Percentiles rank a stretch among this genome's conserved stretches.
Evolutionary conservation across 2,329 filamentous ascomycete species (phyloP).

Genomic region (Penicillium sp.): DNA sequence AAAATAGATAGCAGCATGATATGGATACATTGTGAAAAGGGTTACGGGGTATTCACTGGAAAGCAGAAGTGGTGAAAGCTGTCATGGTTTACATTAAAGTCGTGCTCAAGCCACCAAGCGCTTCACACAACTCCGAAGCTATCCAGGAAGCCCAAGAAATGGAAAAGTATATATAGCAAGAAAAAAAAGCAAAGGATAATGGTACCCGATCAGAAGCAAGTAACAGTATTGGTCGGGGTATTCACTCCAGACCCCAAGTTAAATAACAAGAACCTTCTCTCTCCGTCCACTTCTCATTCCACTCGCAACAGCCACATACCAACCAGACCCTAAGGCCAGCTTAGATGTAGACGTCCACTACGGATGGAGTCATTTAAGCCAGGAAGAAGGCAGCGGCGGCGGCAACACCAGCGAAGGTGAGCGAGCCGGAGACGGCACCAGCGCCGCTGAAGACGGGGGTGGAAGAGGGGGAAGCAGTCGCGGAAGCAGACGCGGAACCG

Average conservation of each 20-base stretch:
- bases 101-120: constrained; percentile 28
- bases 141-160: constrained; percentile 26
- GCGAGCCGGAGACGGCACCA: constrained; percentile 27
- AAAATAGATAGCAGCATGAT: constrained; percentile 5
- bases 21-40: constrained; percentile 20
- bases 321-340: constrained; percentile 2
- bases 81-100: constrained; percentile 31
- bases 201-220: constrained; percentile 25
- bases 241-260: constrained; percentile 19
- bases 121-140: constrained; percentile 28
- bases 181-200: constrained; percentile 17
- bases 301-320: background rate
- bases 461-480: constrained; percentile 9
- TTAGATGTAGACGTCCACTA: constrained; percentile 11
- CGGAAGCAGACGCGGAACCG: constrained; percentile 1
- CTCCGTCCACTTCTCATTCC: constrained; percentile 7
- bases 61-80: constrained; percentile 22
- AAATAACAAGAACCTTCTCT: constrained; percentile 22
- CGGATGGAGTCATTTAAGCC: constrained; percentile 27
- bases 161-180: constrained; percentile 23
- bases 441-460: constrained; percentile 26
- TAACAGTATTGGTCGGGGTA: constrained; percentile 21
- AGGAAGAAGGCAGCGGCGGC: constrained; percentile 31
- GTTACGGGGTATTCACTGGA: constrained; percentile 19
- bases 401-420: constrained; percentile 29